Evolutionary conservation across 2,329 filamentous ascomycete genomes (phyloP).

Genomic region (Laburnicola sp.): DNA sequence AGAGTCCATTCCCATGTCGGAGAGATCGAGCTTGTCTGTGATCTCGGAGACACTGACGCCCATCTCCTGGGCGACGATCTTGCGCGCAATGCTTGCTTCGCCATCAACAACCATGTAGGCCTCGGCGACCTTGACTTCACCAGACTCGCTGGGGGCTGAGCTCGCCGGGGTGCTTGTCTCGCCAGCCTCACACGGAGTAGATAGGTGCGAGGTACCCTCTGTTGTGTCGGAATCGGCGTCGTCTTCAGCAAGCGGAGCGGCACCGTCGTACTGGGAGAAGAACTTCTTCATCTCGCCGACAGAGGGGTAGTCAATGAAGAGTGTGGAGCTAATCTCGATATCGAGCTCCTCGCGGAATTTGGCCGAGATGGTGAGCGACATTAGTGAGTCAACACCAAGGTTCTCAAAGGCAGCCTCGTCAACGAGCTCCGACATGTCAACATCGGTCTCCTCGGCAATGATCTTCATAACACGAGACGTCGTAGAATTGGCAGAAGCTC

Average conservation of each 20-base stretch:
- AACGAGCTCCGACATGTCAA: slow-evolving; percentile 61
- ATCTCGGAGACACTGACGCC: slow-evolving; percentile 64
- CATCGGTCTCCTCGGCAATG: slow-evolving; percentile 67
- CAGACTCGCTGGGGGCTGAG: slow-evolving; percentile 52
- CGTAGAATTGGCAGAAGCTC: slow-evolving; percentile 53
- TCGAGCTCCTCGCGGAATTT: slow-evolving; percentile 65
- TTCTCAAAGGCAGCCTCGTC: slow-evolving; percentile 65
- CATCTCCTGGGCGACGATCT: slow-evolving; percentile 60
- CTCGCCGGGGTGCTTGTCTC: slow-evolving; percentile 53
- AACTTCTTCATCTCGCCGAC: slow-evolving; percentile 64
- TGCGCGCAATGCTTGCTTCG: slow-evolving; percentile 52
- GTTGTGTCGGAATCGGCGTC: slow-evolving; percentile 49
- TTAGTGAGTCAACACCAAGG: slow-evolving; percentile 64
- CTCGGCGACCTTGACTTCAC: slow-evolving; percentile 40
- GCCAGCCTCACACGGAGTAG: slow-evolving; percentile 47
- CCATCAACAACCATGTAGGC: slow-evolving; percentile 39
- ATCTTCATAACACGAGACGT: slow-evolving; percentile 63
- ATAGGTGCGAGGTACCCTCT: slow-evolving; percentile 46
- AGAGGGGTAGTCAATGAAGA: slow-evolving; percentile 64
- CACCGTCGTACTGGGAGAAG: slow-evolving; percentile 54
- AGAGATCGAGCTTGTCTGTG: slow-evolving; percentile 61
- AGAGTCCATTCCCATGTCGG: slow-evolving; percentile 60
- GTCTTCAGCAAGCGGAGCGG: slow-evolving; percentile 41
- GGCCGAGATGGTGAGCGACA: slow-evolving; percentile 64
- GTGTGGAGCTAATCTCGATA: slow-evolving; percentile 60